A percentile compares a stretch with the other conserved stretches of the same genome.
phyloP scores from a whole-genome alignment of 1,284 basidiomycete genomes.

The Laetiporus sulphureus region DNA sequence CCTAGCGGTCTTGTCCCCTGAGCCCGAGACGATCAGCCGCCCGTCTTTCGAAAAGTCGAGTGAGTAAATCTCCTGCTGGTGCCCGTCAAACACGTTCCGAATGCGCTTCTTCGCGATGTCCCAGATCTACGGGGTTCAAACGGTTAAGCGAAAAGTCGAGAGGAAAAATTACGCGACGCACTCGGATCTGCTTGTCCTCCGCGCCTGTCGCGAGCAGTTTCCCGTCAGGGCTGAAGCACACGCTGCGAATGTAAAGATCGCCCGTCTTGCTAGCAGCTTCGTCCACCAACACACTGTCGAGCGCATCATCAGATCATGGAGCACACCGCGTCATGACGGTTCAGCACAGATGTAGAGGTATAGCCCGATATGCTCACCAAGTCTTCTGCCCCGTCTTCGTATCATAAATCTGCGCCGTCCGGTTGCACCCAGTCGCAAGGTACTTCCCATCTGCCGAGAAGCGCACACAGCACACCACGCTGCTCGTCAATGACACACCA shows the following conservation, averaged over 20 bases:
- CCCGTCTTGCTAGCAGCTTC: slow-evolving; percentile 44
- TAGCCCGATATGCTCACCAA: slow-evolving; percentile 41
- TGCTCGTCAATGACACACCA: too few relatives aligned
- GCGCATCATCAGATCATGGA: neutral
- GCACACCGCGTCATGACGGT: too few relatives aligned
- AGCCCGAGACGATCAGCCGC: slow-evolving; percentile 72
- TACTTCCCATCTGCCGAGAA: slow-evolving; percentile 88
- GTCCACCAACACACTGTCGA: slow-evolving; percentile 47
- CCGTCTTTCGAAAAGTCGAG: slow-evolving; percentile 80
- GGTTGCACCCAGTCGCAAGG: slow-evolving; percentile 88
- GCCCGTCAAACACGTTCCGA: slow-evolving; percentile 69
- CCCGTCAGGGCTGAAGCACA: slow-evolving; percentile 65
- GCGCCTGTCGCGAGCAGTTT: slow-evolving; percentile 64
- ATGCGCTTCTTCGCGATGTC: slow-evolving; percentile 71
- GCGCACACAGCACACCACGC: slow-evolving; percentile 66
- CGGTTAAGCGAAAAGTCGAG: neutral
- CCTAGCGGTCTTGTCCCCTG: slow-evolving; percentile 78
- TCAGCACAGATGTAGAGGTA: neutral
- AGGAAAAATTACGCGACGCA: slow-evolving; percentile 23
- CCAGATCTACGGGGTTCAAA: slow-evolving; percentile 54
- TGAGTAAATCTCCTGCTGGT: slow-evolving; percentile 86
- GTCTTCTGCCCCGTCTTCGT: slow-evolving; percentile 79
- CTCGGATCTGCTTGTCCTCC: slow-evolving; percentile 64
- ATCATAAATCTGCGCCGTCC: slow-evolving; percentile 87
- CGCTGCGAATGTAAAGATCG: slow-evolving; percentile 64